A percentile compares a stretch with the other conserved stretches of the same genome.
Conservation (phyloP, 2,329 filamentous ascomycete species). For the Epichloe bromicola region DNA sequence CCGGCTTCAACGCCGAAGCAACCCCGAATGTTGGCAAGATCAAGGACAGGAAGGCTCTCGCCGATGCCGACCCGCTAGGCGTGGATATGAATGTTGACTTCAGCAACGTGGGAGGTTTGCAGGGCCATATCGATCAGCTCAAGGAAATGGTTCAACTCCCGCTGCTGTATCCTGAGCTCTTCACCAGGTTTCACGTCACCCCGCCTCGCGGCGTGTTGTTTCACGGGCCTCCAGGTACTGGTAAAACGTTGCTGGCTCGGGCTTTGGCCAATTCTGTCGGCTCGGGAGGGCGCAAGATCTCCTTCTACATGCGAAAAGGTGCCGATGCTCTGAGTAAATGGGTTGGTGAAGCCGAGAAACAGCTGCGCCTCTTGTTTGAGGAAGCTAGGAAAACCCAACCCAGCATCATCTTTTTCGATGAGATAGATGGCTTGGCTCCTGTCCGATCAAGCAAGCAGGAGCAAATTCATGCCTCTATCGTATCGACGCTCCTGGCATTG, state of each 20-base stretch:
- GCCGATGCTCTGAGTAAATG: constrained; percentile 96
- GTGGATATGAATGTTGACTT: constrained; percentile 90
- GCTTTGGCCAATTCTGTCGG: constrained; percentile 86
- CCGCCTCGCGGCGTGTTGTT: constrained; percentile 92
- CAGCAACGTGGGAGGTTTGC: constrained; percentile 81
- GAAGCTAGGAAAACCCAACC: constrained; percentile 92
- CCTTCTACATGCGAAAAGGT: constrained; percentile 98
- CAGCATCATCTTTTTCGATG: constrained; percentile 98
- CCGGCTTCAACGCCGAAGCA: constrained; percentile 30
- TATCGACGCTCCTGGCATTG: constrained; percentile 80
- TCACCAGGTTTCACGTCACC: constrained; percentile 80
- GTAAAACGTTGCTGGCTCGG: constrained; percentile 91
- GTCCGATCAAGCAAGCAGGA: constrained; percentile 97
- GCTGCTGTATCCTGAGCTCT: constrained; percentile 87
- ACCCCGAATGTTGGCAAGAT: constrained; percentile 82
- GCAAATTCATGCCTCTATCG: constrained; percentile 96
- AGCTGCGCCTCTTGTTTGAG: constrained; percentile 85
- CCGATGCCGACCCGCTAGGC: constrained; percentile 87
- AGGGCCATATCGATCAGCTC: constrained; percentile 88
- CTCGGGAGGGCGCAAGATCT: constrained; percentile 82
- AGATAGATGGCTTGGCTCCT: constrained; percentile 92
- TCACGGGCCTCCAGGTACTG: constrained; percentile 91
- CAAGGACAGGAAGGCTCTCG: constrained; percentile 82
- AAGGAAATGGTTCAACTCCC: constrained; percentile 98
- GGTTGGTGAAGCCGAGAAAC: constrained; percentile 96